phyloP scores from a whole-genome alignment of 768 basidiomycete species.

The Boletellus ananas region DNA sequence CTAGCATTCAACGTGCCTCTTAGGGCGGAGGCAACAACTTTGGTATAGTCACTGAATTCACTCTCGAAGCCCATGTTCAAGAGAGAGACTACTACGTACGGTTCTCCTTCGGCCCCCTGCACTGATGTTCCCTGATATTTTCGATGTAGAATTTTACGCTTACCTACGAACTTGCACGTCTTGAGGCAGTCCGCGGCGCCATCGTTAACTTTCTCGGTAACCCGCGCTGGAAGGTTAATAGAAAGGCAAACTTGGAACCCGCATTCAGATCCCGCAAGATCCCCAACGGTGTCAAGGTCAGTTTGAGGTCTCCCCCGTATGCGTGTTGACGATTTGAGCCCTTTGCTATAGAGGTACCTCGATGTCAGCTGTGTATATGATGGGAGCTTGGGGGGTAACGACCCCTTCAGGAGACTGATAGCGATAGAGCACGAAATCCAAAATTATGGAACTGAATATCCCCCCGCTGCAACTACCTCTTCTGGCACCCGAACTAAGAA shows the following conservation, averaged over 20 bases:
- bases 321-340: not conserved
- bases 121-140: not conserved
- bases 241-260: slow-evolving; percentile 6
- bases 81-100: slow-evolving; percentile 7
- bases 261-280: slow-evolving; percentile 2
- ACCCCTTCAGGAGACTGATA: too few species aligned
- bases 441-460: too few species aligned
- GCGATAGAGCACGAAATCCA: too few species aligned
- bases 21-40: slow-evolving; percentile 26
- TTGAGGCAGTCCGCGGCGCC: not conserved
- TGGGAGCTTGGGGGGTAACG: too few species aligned
- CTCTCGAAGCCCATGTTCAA: slow-evolving; percentile 16
- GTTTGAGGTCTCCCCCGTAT: not conserved
- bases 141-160: slow-evolving; percentile 3
- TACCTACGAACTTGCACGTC: too few species aligned
- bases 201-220: not conserved
- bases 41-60: slow-evolving; percentile 26
- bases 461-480: too few species aligned
- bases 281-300: not conserved
- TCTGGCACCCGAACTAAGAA: too few species aligned
- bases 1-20: too few species aligned
- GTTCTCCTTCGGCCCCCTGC: not conserved
- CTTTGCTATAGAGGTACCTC: not conserved
- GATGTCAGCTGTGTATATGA: too few species aligned
- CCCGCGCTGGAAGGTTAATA: not conserved